Base-by-base conservation (phyloP, 192 early-diverging fungal genomes). In the Podila epigama region DNA sequence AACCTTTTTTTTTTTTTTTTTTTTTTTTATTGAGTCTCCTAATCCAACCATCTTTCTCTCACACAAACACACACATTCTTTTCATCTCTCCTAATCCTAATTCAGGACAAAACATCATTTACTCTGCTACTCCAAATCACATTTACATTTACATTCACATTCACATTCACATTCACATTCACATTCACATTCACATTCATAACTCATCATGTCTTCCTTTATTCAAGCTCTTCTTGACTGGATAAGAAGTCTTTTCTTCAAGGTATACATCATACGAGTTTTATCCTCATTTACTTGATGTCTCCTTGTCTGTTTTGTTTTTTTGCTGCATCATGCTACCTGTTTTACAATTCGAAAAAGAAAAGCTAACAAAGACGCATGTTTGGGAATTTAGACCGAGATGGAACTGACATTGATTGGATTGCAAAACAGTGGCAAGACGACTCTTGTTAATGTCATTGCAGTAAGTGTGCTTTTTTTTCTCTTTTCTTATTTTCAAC, bases 391-490 rank as follows among this genome's bases (percentile, higher is more conserved):
- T 3, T 65, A 88, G 87, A 88, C 87, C 66, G 92, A 95, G 85
- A 94, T 95, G 89, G 93, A 95, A 85, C 82, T 95, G 64, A 95
- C 93, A 42, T 79, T 95, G 55, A 92, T 95, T 58, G 92, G 93
- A 35, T 81, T 95, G 50, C 93, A 95, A 73, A 93, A 94, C 75
- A 92, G 91, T 70, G 93, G 93, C 58, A 95, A 95, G 65, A 94
- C 92, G 2, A 95, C 92, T 2, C 84, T 95, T 9, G 92, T 95
- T 13, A 93, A 94, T 59, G 92, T 95, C 33, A 93, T 95, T 63
- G 92, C 92, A 28, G 89, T 90, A 88, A 79, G 88, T 87, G 10
- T 42, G 12, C 2, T 41, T n/a, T 44, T 44, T 48, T 48, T 44
- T 5, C 37, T 13, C 37, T 39, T 13, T 20, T 22, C 44, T 48